These are phyloP conservation scores for Lactarius sanguifluus DNA, from an alignment of 768 basidiomycete genomes.

Conservation along the genomic window DNA sequence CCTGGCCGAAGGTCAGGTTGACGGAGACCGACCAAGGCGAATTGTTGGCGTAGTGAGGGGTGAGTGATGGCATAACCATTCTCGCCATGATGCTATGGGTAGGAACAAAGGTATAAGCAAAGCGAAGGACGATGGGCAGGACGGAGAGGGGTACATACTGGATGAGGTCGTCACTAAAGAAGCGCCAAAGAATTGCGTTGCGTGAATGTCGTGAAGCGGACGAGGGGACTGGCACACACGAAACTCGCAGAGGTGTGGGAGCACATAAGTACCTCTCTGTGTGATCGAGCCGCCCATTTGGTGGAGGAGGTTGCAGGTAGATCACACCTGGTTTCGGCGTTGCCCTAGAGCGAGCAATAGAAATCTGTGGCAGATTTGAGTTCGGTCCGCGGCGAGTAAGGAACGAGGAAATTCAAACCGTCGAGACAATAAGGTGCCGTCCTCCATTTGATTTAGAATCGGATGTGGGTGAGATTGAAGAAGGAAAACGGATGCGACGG, in stretches of 20 bases:
- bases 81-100: constrained; percentile 21
- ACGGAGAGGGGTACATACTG: constrained; percentile 8
- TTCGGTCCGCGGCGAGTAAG: constrained; percentile 22
- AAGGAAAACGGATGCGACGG: constrained; percentile 12
- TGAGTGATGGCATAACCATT: constrained; percentile 26
- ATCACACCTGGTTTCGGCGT: constrained; percentile 25
- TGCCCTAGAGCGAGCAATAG: constrained; percentile 14
- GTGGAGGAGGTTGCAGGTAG: constrained; percentile 17
- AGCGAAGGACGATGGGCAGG: neutral
- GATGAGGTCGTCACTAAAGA: constrained; percentile 6
- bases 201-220: constrained; percentile 9
- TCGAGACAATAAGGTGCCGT: constrained; percentile 24
- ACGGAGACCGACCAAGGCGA: constrained; percentile 25
- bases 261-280: constrained; percentile 22
- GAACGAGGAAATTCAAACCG: constrained; percentile 17
- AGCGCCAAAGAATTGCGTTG: constrained; percentile 1
- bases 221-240: constrained; percentile 19
- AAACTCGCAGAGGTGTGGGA: constrained; percentile 20
- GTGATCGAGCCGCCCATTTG: constrained; percentile 27
- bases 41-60: constrained; percentile 21
- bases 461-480: constrained; percentile 16
- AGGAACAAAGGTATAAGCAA: constrained; percentile 5
- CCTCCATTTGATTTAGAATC: constrained; percentile 20
- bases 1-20: constrained; percentile 23
- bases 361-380: constrained; percentile 19